Evolutionary conservation across 2,329 filamentous ascomycete species (phyloP).

Genomic region (Ambrosiella cleistominuta): DNA sequence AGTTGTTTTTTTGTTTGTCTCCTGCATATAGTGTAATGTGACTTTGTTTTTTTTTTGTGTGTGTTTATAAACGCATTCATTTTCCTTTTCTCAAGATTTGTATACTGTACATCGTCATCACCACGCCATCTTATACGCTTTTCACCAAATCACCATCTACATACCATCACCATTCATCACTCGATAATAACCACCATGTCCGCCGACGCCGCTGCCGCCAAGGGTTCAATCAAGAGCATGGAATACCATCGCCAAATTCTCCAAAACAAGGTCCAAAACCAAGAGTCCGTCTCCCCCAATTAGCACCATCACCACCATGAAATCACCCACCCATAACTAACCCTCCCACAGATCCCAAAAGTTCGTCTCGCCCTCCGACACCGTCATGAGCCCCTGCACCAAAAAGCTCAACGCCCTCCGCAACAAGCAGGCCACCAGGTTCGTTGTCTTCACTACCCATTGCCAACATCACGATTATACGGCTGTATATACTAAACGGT

Average conservation of each 20-base stretch:
- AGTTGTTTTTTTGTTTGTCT: background rate
- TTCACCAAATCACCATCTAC: background rate
- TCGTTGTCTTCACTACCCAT: slow-evolving; percentile 20
- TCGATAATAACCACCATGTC: background rate
- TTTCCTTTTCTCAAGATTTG: background rate
- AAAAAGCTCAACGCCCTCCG: slow-evolving; percentile 68
- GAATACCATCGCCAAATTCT: slow-evolving; percentile 64
- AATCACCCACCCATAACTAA: slow-evolving; percentile 12
- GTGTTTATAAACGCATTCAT: background rate
- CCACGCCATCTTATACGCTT: background rate
- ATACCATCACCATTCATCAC: background rate
- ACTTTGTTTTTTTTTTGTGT: background rate
- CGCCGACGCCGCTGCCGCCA: slow-evolving; percentile 19
- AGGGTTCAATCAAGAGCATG: slow-evolving; percentile 44
- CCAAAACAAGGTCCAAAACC: slow-evolving; percentile 47
- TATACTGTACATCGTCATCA: background rate
- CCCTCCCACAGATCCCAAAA: slow-evolving; percentile 24
- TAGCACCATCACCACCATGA: background rate
- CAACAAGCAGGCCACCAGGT: slow-evolving; percentile 67
- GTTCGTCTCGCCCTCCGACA: slow-evolving; percentile 73
- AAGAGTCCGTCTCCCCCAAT: slow-evolving; percentile 34
- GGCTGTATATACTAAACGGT: background rate
- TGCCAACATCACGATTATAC: background rate
- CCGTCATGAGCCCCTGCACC: slow-evolving; percentile 73
- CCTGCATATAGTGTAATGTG: background rate